Base-by-base conservation (phyloP, 2,329 filamentous ascomycete genomes). In the Microsporum ferrugineum region DNA sequence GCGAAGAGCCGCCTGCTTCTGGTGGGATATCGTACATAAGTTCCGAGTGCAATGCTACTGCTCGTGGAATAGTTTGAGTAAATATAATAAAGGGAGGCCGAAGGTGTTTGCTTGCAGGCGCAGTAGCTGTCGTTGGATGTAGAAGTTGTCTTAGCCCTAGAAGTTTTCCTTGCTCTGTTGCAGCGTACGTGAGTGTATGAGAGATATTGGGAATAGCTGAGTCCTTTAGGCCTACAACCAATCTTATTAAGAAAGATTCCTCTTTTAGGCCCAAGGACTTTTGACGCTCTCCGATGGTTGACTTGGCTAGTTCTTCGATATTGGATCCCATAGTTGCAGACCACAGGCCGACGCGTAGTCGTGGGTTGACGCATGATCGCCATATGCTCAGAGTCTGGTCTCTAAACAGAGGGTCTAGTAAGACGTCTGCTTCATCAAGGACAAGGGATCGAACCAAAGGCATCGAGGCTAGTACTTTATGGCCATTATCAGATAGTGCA, bases 301-400 rank as follows among this genome's bases (percentile, higher is more conserved):
- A 82, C 5, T 82, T 82, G 55, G 89, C 83, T 5, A 96, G 78
- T 23, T 85, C 80, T 76, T 99, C 94, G 47, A 97, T 88, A 67
- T 87, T 94, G 14, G 92, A 96, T 2, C 89, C 90, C 86, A 99
- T 96, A 0, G 94, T 99, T 12, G 94, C 94, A 12, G 94, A 97
- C 91, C 92, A 99, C 63, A 95, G 85, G 7, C 88, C 89, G 2
- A 90, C 80, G 29, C 85, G 83, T 6, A 97, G 78, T n/a, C 80
- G 75, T 2, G 83, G 79, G 66, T 86, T 85, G 1, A 79, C 84
- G 72, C 92, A 92, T 2, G 88, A 83, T 47, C 84, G 82, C 91
- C 91, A 96, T 64, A 97, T 86, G 2, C 82, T 82, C 41, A 95
- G 78, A 0, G 91, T 96, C 72, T 96, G 91, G 27, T 94, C 88